phyloP scores from a whole-genome alignment of 164 flowering plant genomes.

The Vitis labrusca region DNA sequence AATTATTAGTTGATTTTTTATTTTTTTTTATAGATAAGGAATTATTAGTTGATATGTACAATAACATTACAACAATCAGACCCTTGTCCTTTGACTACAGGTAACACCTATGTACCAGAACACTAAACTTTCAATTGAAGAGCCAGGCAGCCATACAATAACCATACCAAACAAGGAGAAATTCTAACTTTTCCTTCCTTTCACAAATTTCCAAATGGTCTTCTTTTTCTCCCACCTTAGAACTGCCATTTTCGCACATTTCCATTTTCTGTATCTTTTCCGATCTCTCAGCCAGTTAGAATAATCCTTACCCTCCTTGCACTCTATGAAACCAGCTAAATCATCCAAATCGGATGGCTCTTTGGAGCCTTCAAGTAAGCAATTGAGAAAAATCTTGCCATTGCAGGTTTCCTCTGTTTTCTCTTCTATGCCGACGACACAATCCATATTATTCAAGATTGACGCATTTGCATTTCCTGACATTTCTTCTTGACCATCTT shows the following conservation, averaged over 20 bases:
- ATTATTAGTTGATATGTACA: no score
- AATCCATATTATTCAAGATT: constrained; percentile 3
- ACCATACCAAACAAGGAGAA: no score
- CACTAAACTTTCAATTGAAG: no score
- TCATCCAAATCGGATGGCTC: constrained; percentile 49
- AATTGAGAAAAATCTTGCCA: constrained; percentile 51
- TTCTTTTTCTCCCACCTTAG: constrained; percentile 32
- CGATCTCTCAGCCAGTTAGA: constrained; percentile 53
- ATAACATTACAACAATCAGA: no score
- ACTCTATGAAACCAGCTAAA: constrained; percentile 64
- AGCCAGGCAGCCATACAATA: no score
- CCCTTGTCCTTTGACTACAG: no score
- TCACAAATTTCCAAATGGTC: constrained; percentile 17
- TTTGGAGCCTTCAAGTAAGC: constrained; percentile 12
- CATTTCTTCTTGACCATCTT: constrained; percentile 5
- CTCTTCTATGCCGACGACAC: constrained; percentile 14
- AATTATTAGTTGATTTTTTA: no score
- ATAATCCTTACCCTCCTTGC: constrained; percentile 73
- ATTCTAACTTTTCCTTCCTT: constrained; percentile 10
- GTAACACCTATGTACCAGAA: no score
- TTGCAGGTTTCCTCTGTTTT: constrained; percentile 46
- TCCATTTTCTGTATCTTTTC: constrained; percentile 43
- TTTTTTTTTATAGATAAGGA: no score
- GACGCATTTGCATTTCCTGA: constrained; percentile 10
- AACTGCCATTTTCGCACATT: constrained; percentile 24